These are phyloP conservation scores for Pseudogymnoascus sp. DNA, from an alignment of 2,329 filamentous ascomycete genomes.

Conservation along the genomic window DNA sequence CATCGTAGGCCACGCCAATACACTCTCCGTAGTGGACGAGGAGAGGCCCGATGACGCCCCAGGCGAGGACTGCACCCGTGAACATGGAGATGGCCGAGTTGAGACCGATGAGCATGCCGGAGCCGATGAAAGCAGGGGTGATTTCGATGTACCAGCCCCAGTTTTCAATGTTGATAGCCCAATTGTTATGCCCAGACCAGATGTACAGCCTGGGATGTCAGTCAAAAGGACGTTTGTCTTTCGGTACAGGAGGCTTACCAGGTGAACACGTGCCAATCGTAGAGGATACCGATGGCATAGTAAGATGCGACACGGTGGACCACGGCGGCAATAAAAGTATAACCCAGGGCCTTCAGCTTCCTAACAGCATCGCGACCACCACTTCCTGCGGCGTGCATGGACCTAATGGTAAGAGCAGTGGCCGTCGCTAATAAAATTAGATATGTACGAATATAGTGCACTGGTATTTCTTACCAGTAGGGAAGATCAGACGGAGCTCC, in stretches of 20 bases:
- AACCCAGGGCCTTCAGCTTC: slow-evolving; percentile 49
- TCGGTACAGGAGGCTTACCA: slow-evolving; percentile 25
- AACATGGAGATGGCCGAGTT: slow-evolving; percentile 53
- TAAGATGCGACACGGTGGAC: slow-evolving; percentile 49
- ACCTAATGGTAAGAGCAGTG: slow-evolving; percentile 54
- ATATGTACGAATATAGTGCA: neutral
- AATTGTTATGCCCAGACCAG: slow-evolving; percentile 45
- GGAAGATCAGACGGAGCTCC: slow-evolving; percentile 53
- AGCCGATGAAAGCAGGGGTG: slow-evolving; percentile 54
- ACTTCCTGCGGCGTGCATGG: slow-evolving; percentile 51
- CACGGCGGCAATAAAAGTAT: slow-evolving; percentile 44
- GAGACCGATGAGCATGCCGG: slow-evolving; percentile 43
- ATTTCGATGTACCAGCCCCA: slow-evolving; percentile 56
- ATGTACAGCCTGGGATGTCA: slow-evolving; percentile 41
- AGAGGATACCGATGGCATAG: slow-evolving; percentile 53
- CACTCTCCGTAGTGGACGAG: slow-evolving; percentile 46
- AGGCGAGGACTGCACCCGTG: slow-evolving; percentile 39
- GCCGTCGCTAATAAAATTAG: slow-evolving; percentile 38
- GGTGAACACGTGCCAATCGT: slow-evolving; percentile 50
- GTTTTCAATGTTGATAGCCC: slow-evolving; percentile 47
- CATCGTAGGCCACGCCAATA: slow-evolving; percentile 32
- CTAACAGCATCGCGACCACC: slow-evolving; percentile 46
- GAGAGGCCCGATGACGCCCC: slow-evolving; percentile 47
- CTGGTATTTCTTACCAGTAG: slow-evolving; percentile 31
- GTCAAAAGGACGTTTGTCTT: slow-evolving; percentile 18